Base-by-base conservation (phyloP, 108 stramenopile genomes). In the Nitzschia sp. region DNA sequence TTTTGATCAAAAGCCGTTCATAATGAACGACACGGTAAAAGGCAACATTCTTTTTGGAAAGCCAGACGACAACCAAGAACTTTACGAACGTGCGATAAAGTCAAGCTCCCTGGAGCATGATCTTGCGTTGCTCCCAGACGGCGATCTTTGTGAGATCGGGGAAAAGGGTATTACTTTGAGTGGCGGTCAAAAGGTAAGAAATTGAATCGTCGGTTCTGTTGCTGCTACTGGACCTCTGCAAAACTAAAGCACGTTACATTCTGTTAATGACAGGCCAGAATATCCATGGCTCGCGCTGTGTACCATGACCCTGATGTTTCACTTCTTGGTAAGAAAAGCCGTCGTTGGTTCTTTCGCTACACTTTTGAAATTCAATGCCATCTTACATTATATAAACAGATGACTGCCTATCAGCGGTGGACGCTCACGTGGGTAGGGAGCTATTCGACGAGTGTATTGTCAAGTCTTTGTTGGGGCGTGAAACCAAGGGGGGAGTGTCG, bases 111-210 rank as follows among this genome's bases (percentile, higher is more conserved):
- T 98, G 18, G 53, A 69, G 4, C 86, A 82, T 38, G 97, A 98
- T 68, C 59, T 98, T 8, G 72, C 62, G 46, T 17, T 62, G 49
- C 75, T 97, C 18, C 77, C 92, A 0, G 78, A 62, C 5, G 94
- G 97, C 1, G 98, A 98, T 64, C 63, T 54, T 56, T 94, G 92
- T 23, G 94, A 97, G 71, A 96, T 97, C 64, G 96, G 96, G 33
- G 96, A 97, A 71, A 81, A 80, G 48, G 96, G 93, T 30, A 84
- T 95, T 27, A 96, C 90, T 46, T 68, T 97, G 33, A 84, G 83
- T 27, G 94, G 93, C 5, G 96, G 97, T 0, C 96, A 96, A 54
- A 93, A 62, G 61, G 61, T 62, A 62, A 18, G 56, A 53, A n/a
- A n/a, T n/a, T n/a, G n/a, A n/a, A 45, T 13, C 15, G 9, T 45